Conservation (phyloP, 1,139 yeast species). For the Kurtzmaniella natalensis region DNA sequence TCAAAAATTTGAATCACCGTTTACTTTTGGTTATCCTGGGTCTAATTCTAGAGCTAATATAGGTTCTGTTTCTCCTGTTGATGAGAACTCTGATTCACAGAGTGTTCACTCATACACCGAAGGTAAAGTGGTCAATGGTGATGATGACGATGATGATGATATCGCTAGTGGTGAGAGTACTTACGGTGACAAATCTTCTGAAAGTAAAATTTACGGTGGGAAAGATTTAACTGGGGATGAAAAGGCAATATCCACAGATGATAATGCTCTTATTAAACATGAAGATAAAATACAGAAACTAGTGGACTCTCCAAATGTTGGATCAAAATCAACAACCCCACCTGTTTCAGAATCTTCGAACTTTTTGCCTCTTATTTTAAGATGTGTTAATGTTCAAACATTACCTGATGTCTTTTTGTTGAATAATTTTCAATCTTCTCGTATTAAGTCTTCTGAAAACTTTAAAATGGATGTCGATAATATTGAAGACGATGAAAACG, state of each 20-base stretch:
- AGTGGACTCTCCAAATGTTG: not conserved
- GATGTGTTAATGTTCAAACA: constrained; percentile 57
- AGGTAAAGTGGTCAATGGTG: not conserved
- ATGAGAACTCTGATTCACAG: not conserved
- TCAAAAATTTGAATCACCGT: constrained; percentile 5
- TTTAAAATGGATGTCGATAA: constrained; percentile 35
- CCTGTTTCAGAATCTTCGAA: constrained; percentile 38
- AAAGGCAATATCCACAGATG: not conserved
- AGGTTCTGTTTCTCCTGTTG: constrained; percentile 5
- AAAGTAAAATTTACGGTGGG: not conserved
- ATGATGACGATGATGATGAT: not conserved
- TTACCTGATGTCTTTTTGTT: constrained; percentile 51
- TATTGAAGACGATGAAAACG: constrained; percentile 3
- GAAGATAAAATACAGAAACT: not conserved
- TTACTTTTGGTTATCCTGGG: not conserved
- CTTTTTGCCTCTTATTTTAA: constrained; percentile 58
- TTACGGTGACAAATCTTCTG: too few relatives aligned
- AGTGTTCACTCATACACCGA: not conserved
- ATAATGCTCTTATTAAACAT: not conserved
- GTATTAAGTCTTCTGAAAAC: constrained; percentile 13
- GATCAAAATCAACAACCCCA: not conserved
- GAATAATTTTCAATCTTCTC: constrained; percentile 24
- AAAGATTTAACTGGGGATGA: not conserved
- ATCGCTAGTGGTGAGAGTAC: too few relatives aligned
- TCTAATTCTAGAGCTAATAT: constrained; percentile 1